Evolutionary conservation across 106 monocot species (phyloP), one percentile per base, ranked within the genome.

Genomic region (Platanthera zijinensis): DNA sequence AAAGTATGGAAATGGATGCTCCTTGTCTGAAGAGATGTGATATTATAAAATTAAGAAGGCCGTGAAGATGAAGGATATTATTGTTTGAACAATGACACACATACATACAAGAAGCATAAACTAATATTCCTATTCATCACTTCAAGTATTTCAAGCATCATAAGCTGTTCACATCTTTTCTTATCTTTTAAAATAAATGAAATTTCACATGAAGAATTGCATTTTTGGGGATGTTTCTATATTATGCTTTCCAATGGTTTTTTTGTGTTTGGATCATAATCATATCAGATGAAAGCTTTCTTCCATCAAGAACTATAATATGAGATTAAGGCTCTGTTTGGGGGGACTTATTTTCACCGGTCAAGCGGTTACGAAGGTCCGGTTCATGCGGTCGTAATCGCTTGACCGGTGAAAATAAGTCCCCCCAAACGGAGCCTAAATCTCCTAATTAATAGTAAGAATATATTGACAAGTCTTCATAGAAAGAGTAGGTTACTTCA

Each of bases 401-500:
- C 25, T 25, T 25, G 25, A 25, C 25, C 25, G 25, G 25, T 25
- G 25, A 25, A 0, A 25, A 25, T 25, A 25, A 25, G 25, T 25
- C 25, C 25, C 25, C 25, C 25, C 0, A 25, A 25, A 25, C 25
- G 25, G 25, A 25, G 25, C 25, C 25, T 18, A 25, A 66, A 12
- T 11, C 30, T 66, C n/a, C 66, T 66, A 11, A 32, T 66, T 32
- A 66, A 28, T 66, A 66, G 66, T 12, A 32, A 66, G 3, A 28
- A 11, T 22, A 62, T 62, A 32, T 66, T 28, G 30, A 66, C 4
- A 66, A 47, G 48, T 47, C 10, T 48, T 48, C 7, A 32, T 6
- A 72, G 22, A 50, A 51, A 72, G 22, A n/a, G 6, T 47, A 17
- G 5, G 48, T 72, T 79, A 96, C 96, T 93, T 96, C 96, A 25